phyloP scores from a whole-genome alignment of 345 rosid species.

The Heritiera fomes region DNA sequence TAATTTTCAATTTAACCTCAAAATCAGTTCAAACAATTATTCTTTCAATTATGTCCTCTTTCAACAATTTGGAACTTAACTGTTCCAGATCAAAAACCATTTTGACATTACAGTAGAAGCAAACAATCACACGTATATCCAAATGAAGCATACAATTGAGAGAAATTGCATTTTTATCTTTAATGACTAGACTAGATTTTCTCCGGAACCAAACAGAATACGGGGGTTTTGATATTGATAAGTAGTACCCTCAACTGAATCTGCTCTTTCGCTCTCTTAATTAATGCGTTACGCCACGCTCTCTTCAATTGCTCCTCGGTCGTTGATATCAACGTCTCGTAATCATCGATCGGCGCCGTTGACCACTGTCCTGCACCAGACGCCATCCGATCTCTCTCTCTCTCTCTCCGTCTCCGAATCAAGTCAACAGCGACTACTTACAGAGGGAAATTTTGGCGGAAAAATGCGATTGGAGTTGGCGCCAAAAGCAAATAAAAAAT shows the following conservation, averaged over 20 bases:
- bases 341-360: constrained; percentile 38
- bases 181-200: background rate
- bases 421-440: background rate
- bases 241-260: constrained; percentile 51
- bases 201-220: background rate
- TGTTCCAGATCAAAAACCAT: background rate
- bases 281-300: constrained; percentile 73
- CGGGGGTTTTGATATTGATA: constrained; percentile 5
- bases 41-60: too few species aligned
- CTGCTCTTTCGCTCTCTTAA: constrained; percentile 55
- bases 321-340: constrained; percentile 53
- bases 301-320: constrained; percentile 63
- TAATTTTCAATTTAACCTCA: background rate
- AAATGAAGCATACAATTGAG: background rate
- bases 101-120: background rate
- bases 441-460: constrained; percentile 11
- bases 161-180: background rate
- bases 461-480: constrained; percentile 10
- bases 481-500: background rate
- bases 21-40: background rate
- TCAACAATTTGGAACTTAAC: background rate
- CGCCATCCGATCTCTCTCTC: constrained; percentile 30
- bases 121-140: background rate
- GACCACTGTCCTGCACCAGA: constrained; percentile 37
- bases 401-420: background rate